These are phyloP conservation scores for Calonectria honghensis DNA, from an alignment of 2,329 filamentous ascomycete species.

Conservation along the genomic window DNA sequence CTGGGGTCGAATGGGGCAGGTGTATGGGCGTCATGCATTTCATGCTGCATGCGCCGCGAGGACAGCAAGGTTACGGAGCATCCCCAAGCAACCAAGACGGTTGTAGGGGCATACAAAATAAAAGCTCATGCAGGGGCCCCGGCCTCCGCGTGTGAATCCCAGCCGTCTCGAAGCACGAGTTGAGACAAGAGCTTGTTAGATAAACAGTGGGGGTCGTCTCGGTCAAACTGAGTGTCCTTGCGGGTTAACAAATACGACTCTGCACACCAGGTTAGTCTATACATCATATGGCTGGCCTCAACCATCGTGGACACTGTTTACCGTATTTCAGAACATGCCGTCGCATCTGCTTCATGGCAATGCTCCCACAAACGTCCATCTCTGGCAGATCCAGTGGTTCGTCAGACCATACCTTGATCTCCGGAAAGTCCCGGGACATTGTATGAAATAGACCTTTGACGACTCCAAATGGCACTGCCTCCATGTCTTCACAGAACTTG, in stretches of 20 bases:
- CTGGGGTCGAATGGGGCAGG: not conserved
- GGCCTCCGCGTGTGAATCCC: not conserved
- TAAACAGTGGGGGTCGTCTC: conserved; percentile 9
- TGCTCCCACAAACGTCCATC: not conserved
- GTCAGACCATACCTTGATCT: not conserved
- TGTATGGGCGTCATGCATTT: conserved; percentile 1
- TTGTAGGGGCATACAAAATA: not conserved
- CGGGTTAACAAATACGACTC: not conserved
- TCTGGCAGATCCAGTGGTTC: not conserved
- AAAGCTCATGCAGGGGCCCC: not conserved
- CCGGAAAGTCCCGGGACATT: too few species aligned
- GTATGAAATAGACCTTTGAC: not conserved
- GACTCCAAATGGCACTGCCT: not conserved
- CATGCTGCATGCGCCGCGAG: not conserved
- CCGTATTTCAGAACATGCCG: not conserved
- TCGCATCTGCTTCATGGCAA: not conserved
- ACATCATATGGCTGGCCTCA: not conserved
- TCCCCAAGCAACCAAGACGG: not conserved
- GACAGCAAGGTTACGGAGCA: not conserved
- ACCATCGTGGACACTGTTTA: not conserved
- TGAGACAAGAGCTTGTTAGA: conserved; percentile 19
- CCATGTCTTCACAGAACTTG: not conserved
- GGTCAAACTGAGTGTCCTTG: conserved; percentile 3
- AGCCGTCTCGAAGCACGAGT: not conserved
- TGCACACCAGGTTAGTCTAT: not conserved